These are phyloP conservation scores for Artemisia annua DNA, from an alignment of 129 eudicot species.

Conservation along the genomic window DNA sequence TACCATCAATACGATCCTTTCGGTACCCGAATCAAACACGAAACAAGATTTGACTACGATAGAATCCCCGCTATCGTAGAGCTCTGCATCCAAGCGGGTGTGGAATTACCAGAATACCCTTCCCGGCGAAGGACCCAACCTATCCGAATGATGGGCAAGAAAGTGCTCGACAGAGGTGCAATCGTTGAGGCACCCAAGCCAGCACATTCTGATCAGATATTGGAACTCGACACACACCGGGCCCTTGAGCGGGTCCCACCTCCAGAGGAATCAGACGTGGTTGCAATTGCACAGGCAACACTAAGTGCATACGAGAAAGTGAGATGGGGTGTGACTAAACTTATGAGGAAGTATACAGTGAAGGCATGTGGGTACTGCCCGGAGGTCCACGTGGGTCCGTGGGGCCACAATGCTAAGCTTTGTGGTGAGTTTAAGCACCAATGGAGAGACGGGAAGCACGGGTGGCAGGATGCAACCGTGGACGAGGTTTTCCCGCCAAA, in stretches of 20 bases:
- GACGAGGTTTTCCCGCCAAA: slow-evolving; percentile 96
- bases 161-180: slow-evolving; percentile 78
- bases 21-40: slow-evolving; percentile 85
- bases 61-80: slow-evolving; percentile 93
- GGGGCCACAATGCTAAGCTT: slow-evolving; percentile 97
- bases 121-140: slow-evolving; percentile 87
- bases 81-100: slow-evolving; percentile 99
- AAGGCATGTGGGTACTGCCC: slow-evolving; percentile 98
- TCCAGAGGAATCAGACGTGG: slow-evolving; percentile 49
- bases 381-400: slow-evolving; percentile 99
- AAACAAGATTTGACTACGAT: slow-evolving; percentile 80
- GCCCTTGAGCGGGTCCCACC: slow-evolving; percentile 64
- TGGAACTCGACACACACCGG: slow-evolving; percentile 78
- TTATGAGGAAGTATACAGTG: slow-evolving; percentile 78
- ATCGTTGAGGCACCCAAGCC: slow-evolving; percentile 43
- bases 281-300: slow-evolving; percentile 58
- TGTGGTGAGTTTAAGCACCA: slow-evolving; percentile 98
- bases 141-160: slow-evolving; percentile 82
- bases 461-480: slow-evolving; percentile 92
- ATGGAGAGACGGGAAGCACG: slow-evolving; percentile 99
- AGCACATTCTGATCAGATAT: slow-evolving; percentile 21
- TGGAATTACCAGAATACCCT: slow-evolving; percentile 78
- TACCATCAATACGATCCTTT: slow-evolving; percentile 91
- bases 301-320: slow-evolving; percentile 74
- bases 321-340: slow-evolving; percentile 68